Evolutionary conservation across 306 rosid genomes (phyloP).

Genomic region (Inga laurina): DNA sequence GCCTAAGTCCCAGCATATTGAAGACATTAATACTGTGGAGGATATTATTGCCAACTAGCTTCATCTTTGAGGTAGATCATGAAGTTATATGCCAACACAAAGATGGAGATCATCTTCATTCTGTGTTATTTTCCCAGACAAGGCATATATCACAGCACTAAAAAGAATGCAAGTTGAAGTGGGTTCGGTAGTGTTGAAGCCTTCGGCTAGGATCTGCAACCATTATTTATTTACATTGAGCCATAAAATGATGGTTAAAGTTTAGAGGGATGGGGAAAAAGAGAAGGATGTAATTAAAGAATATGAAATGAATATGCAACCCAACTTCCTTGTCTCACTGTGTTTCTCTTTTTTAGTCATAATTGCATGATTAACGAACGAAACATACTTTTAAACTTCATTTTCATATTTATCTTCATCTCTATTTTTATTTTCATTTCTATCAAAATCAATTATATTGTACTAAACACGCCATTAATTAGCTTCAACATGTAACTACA

Average conservation of each 20-base stretch:
- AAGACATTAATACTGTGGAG: slow-evolving; percentile 55
- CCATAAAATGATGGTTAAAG: background rate
- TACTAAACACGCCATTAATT: no score
- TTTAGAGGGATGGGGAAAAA: background rate
- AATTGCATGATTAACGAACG: no score
- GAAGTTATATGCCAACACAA: background rate
- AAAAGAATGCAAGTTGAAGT: background rate
- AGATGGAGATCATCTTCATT: background rate
- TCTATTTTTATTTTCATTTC: no score
- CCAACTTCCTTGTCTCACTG: background rate
- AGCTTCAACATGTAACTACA: background rate
- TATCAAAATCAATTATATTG: no score
- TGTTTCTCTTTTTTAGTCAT: background rate
- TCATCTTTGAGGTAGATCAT: background rate
- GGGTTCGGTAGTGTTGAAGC: background rate
- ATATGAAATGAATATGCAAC: background rate
- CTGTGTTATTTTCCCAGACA: background rate
- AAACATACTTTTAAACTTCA: no score
- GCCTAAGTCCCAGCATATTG: slow-evolving; percentile 64
- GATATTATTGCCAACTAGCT: slow-evolving; percentile 64
- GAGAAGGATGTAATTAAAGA: background rate
- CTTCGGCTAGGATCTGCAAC: background rate
- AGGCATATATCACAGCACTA: background rate
- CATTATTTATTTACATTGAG: background rate
- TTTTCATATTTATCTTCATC: no score